Evolutionary conservation across 345 rosid species (phyloP).

Genomic region (Zanthoxylum bungeanum): DNA sequence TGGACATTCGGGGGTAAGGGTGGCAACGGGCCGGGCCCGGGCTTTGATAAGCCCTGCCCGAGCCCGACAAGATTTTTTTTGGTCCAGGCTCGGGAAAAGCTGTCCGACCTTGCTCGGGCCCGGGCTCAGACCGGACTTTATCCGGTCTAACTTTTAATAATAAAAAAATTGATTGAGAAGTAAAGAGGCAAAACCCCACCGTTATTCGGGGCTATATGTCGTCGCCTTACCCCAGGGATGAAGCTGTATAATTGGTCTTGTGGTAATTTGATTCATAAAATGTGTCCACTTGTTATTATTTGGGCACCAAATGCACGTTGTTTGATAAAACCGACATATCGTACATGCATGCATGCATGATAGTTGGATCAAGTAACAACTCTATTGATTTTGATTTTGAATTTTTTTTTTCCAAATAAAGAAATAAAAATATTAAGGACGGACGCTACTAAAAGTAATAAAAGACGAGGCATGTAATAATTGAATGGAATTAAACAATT

Average conservation of each 20-base stretch:
- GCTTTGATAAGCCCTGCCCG: no score
- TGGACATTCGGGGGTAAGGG: no score
- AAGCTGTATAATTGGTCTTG: not conserved
- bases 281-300: not conserved
- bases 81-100: no score
- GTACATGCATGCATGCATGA: not conserved
- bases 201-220: no score
- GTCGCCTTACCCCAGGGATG: no score
- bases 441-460: slow-evolving; percentile 3
- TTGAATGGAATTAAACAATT: not conserved
- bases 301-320: not conserved
- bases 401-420: not conserved
- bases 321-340: not conserved
- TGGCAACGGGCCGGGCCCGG: no score
- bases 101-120: no score
- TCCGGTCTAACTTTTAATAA: no score
- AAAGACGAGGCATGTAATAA: not conserved
- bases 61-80: no score
- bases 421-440: not conserved
- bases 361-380: not conserved
- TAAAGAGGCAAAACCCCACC: no score
- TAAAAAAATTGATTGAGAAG: no score
- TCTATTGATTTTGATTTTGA: not conserved
- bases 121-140: no score
- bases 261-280: not conserved